These are phyloP conservation scores for Globisporangium parvum DNA, from an alignment of 352 stramenopile genomes.

Conservation along the genomic window DNA sequence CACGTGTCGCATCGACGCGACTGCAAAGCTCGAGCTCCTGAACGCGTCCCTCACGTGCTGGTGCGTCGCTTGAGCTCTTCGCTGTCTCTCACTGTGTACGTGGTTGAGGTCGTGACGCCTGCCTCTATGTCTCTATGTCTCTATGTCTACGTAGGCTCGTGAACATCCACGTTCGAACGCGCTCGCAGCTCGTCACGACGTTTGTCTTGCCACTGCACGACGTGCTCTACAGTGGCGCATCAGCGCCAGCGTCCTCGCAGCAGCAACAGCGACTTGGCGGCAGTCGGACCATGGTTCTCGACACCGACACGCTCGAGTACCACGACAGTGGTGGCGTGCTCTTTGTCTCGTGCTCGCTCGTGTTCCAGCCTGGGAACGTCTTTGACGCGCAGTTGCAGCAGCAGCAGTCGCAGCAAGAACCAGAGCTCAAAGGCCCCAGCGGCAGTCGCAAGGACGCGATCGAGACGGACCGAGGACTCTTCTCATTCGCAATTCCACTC, in stretches of 20 bases:
- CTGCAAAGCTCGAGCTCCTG: conserved; percentile 4
- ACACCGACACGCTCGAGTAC: conserved; percentile 20
- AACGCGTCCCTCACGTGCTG: conserved; percentile 10
- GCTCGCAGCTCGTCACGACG: conserved; percentile 17
- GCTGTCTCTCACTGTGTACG: too few relatives aligned
- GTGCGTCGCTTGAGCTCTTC: conserved; percentile 6
- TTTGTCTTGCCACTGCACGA: conserved; percentile 32
- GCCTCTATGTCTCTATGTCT: neutral
- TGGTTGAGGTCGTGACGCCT: neutral
- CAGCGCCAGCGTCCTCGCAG: neutral
- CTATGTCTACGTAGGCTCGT: conserved; percentile 19
- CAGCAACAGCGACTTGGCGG: neutral
- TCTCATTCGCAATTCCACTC: conserved; percentile 30
- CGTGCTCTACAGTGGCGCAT: neutral
- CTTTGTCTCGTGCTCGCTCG: conserved; percentile 29
- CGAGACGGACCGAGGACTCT: neutral
- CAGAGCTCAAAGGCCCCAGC: neutral
- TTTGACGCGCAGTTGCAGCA: neutral
- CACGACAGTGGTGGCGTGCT: conserved; percentile 21
- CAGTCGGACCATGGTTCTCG: conserved; percentile 23
- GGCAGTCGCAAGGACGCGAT: neutral
- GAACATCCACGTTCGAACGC: conserved; percentile 28
- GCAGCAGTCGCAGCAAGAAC: neutral
- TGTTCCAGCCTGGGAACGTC: conserved; percentile 24
- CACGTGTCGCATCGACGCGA: conserved; percentile 11